Base-by-base conservation (phyloP, 257 asterid species). In the Nicotiana benthamiana region DNA sequence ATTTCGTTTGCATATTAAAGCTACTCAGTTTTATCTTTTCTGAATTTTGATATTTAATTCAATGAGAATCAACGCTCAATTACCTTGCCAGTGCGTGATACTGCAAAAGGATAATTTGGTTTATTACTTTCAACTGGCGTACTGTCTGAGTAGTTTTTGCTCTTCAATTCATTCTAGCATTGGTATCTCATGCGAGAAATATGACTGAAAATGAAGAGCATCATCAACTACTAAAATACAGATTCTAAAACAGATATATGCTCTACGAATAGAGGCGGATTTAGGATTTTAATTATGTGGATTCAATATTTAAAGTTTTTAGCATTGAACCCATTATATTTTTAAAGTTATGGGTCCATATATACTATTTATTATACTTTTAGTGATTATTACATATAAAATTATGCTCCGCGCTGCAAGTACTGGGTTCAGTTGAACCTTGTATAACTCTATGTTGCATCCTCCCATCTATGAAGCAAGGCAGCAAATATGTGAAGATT, bases 1-100 rank as follows among this genome's bases (percentile, higher is more conserved):
- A 61, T 65, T 27, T 80, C 22, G 62, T 76, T 80, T 79, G 75
- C 82, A 65, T 80, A 24, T 77, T 81, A 20, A 15, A 28, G 60
- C 79, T 82, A 53, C 75, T 77, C 63, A 64, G n/a, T 53, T 64
- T 52, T 83, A 34, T 64, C 26, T 57, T 64, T 61, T 72, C 40
- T 82, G 75, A 75, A 62, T 72, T 67, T 80, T 79, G 26, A 40
- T 40, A 70, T 70, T 43, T 10, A 70, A 70, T 11, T 70, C 34
- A 1, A 4, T 2, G 18, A 20, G 76, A 68, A 68, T 36, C 10
- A 68, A 68, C 28, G 12, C 76, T 68, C n/a, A 40, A 12, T 40
- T 40, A 40, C 57, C 34, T 40, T 68, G 1, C 20, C 17, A 1
- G 7, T 61, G 20, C 40, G 20, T 20, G 77, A 20, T 40, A 68